Conservation (phyloP, 2,329 filamentous ascomycete genomes). For the Penicillium rolfsii region DNA sequence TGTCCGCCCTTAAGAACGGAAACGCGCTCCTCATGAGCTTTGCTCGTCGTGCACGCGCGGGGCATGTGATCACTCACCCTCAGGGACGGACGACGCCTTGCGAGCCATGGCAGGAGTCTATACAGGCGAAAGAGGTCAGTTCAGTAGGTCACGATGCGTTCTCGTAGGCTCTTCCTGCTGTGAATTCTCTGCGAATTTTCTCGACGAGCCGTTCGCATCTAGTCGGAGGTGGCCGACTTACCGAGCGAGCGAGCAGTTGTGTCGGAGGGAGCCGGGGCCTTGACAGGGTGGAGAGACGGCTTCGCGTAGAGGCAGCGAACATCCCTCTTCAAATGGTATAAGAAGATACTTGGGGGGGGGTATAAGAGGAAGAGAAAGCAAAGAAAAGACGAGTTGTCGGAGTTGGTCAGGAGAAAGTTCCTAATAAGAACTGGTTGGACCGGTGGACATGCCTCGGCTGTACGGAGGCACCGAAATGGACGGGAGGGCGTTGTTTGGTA, state of each 20-base stretch:
- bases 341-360: constrained; percentile 10
- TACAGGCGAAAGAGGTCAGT: constrained; percentile 15
- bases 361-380: constrained; percentile 11
- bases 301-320: constrained; percentile 50
- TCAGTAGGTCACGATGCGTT: constrained; percentile 2
- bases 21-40: not conserved
- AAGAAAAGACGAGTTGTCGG: constrained; percentile 13
- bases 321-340: constrained; percentile 39
- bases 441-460: constrained; percentile 29
- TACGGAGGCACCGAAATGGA: constrained; percentile 19
- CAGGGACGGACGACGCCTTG: constrained; percentile 50
- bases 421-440: constrained; percentile 15
- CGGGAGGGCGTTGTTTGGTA: constrained; percentile 6
- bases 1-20: not conserved
- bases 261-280: constrained; percentile 43
- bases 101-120: constrained; percentile 48
- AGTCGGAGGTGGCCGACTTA: constrained; percentile 27
- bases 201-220: not conserved
- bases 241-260: constrained; percentile 40
- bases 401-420: constrained; percentile 15
- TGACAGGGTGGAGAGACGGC: constrained; percentile 47
- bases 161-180: not conserved
- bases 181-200: not conserved
- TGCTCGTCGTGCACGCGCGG: not conserved
- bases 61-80: constrained; percentile 45